A percentile compares a stretch with the other conserved stretches of the same genome.
Evolutionary conservation across 225 moss, liverwort and hornwort genomes (phyloP).

Genomic region (Physcomitrellopsis africana): DNA sequence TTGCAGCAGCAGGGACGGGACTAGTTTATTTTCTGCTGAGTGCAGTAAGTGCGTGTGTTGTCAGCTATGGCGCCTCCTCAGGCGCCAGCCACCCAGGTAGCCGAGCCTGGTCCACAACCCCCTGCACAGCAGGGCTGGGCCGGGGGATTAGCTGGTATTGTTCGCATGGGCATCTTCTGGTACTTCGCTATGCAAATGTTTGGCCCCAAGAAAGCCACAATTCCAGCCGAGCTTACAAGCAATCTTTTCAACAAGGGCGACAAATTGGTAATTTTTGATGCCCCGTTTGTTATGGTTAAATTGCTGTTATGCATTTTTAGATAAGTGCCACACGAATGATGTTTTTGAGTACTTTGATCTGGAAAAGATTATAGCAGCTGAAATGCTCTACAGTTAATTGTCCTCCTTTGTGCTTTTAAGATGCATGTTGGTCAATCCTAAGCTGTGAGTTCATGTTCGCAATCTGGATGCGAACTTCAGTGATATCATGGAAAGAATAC

Average conservation of each 20-base stretch:
- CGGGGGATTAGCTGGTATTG: slow-evolving; percentile 48
- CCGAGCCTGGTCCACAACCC: slow-evolving; percentile 35
- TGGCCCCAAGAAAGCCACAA: slow-evolving; percentile 47
- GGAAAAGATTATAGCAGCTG: neutral
- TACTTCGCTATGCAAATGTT: slow-evolving; percentile 70
- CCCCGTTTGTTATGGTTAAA: neutral
- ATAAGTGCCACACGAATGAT: neutral
- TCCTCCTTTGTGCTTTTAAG: neutral
- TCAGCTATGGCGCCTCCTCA: slow-evolving; percentile 46
- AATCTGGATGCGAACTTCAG: neutral
- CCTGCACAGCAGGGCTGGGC: slow-evolving; percentile 44
- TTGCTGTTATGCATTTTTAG: neutral
- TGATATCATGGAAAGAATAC: neutral
- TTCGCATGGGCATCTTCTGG: slow-evolving; percentile 67
- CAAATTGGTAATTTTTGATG: slow-evolving; percentile 36
- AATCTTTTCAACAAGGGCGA: slow-evolving; percentile 66
- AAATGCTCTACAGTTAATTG: neutral
- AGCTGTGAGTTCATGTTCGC: neutral
- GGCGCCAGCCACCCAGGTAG: slow-evolving; percentile 41
- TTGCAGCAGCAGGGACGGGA: neutral
- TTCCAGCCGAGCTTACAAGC: slow-evolving; percentile 41
- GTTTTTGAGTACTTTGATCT: neutral
- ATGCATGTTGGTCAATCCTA: neutral
- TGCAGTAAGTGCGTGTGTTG: neutral
- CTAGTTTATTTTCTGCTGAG: slow-evolving; percentile 8